Percentiles rank a stretch among this genome's conserved stretches.
These are phyloP conservation scores for Phaeosphaeria sp. DNA, from an alignment of 2,329 filamentous ascomycete genomes.

Conservation along the genomic window DNA sequence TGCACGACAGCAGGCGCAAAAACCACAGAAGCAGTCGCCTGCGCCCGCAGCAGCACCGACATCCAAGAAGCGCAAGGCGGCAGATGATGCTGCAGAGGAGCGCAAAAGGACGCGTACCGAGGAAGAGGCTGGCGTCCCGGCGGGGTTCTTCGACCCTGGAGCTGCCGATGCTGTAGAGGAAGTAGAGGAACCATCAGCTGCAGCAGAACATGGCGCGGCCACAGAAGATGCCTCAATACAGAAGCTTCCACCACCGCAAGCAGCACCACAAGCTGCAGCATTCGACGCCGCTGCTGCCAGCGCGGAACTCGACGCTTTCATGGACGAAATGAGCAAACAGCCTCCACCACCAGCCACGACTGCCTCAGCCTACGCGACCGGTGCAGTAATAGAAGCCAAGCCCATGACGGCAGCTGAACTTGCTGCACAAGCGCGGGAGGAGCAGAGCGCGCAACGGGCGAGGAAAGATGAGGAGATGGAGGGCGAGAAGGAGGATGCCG, in stretches of 20 bases:
- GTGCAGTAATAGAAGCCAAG: constrained; percentile 54
- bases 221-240: constrained; percentile 1
- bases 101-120: constrained; percentile 45
- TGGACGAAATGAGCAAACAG: constrained; percentile 69
- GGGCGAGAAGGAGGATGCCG: constrained; percentile 57
- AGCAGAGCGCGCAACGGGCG: constrained; percentile 52
- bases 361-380: constrained; percentile 24
- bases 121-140: constrained; percentile 39
- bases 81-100: constrained; percentile 36
- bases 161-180: constrained; percentile 17
- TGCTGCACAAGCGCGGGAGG: constrained; percentile 54
- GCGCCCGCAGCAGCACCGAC: constrained; percentile 36
- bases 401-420: constrained; percentile 56
- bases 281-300: constrained; percentile 31
- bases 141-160: constrained; percentile 45
- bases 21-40: constrained; percentile 36
- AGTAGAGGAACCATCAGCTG: not conserved
- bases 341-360: constrained; percentile 80
- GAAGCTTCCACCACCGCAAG: constrained; percentile 10
- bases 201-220: constrained; percentile 1
- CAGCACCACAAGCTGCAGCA: constrained; percentile 13
- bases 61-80: constrained; percentile 47
- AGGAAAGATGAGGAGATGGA: constrained; percentile 54
- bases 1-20: constrained; percentile 43
- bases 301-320: constrained; percentile 63